A percentile compares a stretch with the other conserved stretches of the same genome.
Evolutionary conservation across 176 grass and related monocot genomes (phyloP).

Genomic region (Bromus sterilis): DNA sequence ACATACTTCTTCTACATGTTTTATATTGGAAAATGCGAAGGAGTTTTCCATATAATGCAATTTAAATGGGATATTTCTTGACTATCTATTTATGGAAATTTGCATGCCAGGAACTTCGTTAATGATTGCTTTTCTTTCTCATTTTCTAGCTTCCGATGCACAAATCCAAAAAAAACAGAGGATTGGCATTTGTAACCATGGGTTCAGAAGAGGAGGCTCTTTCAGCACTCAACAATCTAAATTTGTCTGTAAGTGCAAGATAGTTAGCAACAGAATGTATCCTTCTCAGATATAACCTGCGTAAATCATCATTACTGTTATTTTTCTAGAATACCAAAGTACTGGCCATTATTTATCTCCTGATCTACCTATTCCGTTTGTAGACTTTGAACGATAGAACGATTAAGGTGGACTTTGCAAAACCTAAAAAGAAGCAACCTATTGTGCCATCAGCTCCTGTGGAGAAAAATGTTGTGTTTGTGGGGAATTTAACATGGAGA

Average conservation of each 20-base stretch:
- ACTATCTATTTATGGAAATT: not conserved
- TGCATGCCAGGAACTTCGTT: not conserved
- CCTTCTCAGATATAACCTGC: not conserved
- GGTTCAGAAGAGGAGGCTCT: constrained; percentile 74
- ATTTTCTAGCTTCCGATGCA: constrained; percentile 80
- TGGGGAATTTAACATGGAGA: constrained; percentile 79
- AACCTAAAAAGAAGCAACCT: constrained; percentile 62
- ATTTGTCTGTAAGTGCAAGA: constrained; percentile 59
- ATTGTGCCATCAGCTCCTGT: not conserved
- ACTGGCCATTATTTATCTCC: not conserved
- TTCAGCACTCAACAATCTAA: constrained; percentile 49
- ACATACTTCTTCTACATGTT: not conserved
- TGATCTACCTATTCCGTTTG: not conserved
- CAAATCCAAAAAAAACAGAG: constrained; percentile 74
- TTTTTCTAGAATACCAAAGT: not conserved
- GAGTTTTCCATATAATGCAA: not conserved
- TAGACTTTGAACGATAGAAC: constrained; percentile 66
- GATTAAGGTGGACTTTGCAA: constrained; percentile 73
- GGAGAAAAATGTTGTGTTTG: constrained; percentile 50
- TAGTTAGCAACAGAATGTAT: not conserved
- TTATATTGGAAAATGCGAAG: not conserved
- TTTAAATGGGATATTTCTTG: not conserved
- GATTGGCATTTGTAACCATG: constrained; percentile 93
- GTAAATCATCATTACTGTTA: not conserved
- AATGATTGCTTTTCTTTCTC: constrained; percentile 19